phyloP scores from a whole-genome alignment of 2,329 filamentous ascomycete species.

The Zymoseptoria passerinii region DNA sequence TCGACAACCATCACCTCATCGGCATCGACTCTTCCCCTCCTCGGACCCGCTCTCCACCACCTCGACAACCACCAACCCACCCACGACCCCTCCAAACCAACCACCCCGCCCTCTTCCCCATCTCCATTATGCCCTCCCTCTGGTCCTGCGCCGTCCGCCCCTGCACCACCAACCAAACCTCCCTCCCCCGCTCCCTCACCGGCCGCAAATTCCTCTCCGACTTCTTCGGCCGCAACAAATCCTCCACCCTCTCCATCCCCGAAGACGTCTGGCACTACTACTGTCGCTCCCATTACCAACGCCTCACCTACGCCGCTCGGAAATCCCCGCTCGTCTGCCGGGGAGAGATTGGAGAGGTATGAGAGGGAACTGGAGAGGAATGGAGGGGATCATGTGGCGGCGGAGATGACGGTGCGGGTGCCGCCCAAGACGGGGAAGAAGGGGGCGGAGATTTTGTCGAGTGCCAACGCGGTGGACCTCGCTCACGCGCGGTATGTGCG shows the following conservation, averaged over 20 bases:
- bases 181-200: slow-evolving; percentile 3
- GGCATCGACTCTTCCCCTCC: neutral
- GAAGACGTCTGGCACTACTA: slow-evolving; percentile 39
- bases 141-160: slow-evolving; percentile 12
- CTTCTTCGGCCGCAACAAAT: slow-evolving; percentile 76
- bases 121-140: neutral
- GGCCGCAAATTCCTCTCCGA: slow-evolving; percentile 69
- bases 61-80: neutral
- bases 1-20: slow-evolving; percentile 3
- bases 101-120: neutral
- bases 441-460: slow-evolving; percentile 2
- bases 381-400: slow-evolving; percentile 11
- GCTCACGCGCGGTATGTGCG: slow-evolving; percentile 19
- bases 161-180: slow-evolving; percentile 10
- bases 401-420: slow-evolving; percentile 7
- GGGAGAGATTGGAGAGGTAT: slow-evolving; percentile 18
- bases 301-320: slow-evolving; percentile 30
- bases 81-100: neutral
- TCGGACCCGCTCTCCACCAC: neutral
- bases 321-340: slow-evolving; percentile 11
- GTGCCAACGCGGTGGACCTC: slow-evolving; percentile 14
- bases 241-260: slow-evolving; percentile 63
- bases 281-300: slow-evolving; percentile 78
- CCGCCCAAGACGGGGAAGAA: slow-evolving; percentile 12
- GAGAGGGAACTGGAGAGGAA: slow-evolving; percentile 16